Evolutionary conservation across 2,329 filamentous ascomycete species (phyloP).

Genomic region (Fusarium nelsonii): DNA sequence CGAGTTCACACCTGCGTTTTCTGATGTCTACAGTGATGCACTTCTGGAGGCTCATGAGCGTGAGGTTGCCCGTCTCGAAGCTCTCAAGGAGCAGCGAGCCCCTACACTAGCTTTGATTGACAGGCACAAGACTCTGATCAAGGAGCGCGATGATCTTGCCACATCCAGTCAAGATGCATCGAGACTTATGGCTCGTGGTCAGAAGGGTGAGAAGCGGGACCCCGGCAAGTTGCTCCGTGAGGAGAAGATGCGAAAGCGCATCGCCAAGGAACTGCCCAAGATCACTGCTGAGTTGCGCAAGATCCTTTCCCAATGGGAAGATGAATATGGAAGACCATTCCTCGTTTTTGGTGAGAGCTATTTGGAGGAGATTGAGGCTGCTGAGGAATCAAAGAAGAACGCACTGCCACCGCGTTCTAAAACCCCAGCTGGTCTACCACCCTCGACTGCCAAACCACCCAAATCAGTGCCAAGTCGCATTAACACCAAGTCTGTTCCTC

Average conservation of each 20-base stretch:
- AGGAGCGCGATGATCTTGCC: constrained; percentile 88
- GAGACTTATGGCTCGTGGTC: constrained; percentile 88
- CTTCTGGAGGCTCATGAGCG: constrained; percentile 94
- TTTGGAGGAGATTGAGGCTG: constrained; percentile 82
- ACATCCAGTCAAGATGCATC: constrained; percentile 95
- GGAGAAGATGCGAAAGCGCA: constrained; percentile 98
- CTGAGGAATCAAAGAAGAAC: constrained; percentile 65
- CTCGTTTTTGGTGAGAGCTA: constrained; percentile 93
- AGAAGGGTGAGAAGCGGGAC: constrained; percentile 94
- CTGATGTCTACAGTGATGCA: constrained; percentile 96
- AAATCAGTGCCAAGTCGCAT: constrained; percentile 50
- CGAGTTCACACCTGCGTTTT: constrained; percentile 96
- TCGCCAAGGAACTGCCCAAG: constrained; percentile 95
- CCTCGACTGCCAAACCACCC: constrained; percentile 56
- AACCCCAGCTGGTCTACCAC: constrained; percentile 75
- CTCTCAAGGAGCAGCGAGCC: constrained; percentile 85
- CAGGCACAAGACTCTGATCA: constrained; percentile 82
- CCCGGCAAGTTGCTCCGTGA: constrained; percentile 93
- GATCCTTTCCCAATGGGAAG: constrained; percentile 87
- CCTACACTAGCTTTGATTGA: constrained; percentile 87
- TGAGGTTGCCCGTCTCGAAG: constrained; percentile 85
- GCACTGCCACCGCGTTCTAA: constrained; percentile 71
- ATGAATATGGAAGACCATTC: constrained; percentile 94
- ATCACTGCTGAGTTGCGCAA: constrained; percentile 86
- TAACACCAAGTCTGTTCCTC: constrained; percentile 52